A percentile compares a stretch with the other conserved stretches of the same genome.
phyloP scores from a whole-genome alignment of 148 eudicot genomes.

The Silene latifolia region DNA sequence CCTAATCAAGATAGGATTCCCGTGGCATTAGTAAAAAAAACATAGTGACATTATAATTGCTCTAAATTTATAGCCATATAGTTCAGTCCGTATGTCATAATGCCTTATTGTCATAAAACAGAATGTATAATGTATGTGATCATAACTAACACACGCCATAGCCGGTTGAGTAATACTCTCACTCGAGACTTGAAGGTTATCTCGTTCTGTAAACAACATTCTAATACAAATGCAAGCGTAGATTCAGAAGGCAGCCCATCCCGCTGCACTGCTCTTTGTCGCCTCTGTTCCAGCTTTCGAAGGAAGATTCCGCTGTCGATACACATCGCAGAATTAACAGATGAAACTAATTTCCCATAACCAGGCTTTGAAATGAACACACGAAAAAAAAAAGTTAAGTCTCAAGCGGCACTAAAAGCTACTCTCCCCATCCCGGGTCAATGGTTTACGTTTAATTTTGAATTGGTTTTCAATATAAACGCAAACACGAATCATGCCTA shows the following conservation, averaged over 20 bases:
- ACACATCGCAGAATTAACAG: constrained; percentile 14
- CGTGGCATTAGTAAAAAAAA: background rate
- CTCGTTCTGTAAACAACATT: constrained; percentile 32
- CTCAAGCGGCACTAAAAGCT: background rate
- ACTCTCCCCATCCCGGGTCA: no score
- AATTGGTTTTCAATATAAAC: no score
- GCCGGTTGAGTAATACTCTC: constrained; percentile 16
- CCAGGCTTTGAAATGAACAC: background rate
- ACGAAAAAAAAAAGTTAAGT: no score
- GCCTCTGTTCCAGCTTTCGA: constrained; percentile 64
- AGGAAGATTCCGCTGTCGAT: constrained; percentile 80
- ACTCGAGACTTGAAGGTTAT: constrained; percentile 7
- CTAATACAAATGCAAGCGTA: constrained; percentile 17
- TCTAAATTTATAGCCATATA: constrained; percentile 13
- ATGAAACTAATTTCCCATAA: no score
- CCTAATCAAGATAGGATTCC: no score
- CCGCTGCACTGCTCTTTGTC: constrained; percentile 68
- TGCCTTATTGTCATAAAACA: constrained; percentile 21
- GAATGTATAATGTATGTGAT: background rate
- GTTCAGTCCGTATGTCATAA: background rate
- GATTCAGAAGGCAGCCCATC: constrained; percentile 95
- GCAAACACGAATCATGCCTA: no score
- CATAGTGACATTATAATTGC: background rate
- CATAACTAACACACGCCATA: constrained; percentile 13
- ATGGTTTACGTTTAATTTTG: no score